A percentile compares a stretch with the other conserved stretches of the same genome.
Conservation (phyloP, 495 filamentous ascomycete species). For the Penicillium ucsense region DNA sequence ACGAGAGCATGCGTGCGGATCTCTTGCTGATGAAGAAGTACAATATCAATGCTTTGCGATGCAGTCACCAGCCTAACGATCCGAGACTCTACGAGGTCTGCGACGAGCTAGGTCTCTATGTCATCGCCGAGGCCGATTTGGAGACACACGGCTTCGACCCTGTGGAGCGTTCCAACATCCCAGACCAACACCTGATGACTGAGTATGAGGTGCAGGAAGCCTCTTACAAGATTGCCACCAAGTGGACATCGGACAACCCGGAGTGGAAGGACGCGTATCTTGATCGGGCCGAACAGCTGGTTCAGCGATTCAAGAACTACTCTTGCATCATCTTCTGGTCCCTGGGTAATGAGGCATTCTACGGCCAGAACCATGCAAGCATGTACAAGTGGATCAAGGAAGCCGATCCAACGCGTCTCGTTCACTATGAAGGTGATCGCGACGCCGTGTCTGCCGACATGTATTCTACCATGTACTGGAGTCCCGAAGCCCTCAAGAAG, state of each 20-base stretch:
- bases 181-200: constrained; percentile 28
- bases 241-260: constrained; percentile 53
- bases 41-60: constrained; percentile 57
- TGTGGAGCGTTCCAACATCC: constrained; percentile 34
- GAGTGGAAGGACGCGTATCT: constrained; percentile 55
- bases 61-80: constrained; percentile 53
- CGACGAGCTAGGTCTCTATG: constrained; percentile 58
- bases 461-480: constrained; percentile 57
- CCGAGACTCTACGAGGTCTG: constrained; percentile 47
- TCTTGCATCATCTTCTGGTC: constrained; percentile 60
- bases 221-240: constrained; percentile 37
- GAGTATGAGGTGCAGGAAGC: constrained; percentile 46
- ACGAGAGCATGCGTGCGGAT: constrained; percentile 45
- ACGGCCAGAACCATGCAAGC: constrained; percentile 50
- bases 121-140: constrained; percentile 63
- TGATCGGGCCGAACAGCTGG: constrained; percentile 52
- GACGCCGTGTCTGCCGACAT: constrained; percentile 51
- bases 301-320: constrained; percentile 56
- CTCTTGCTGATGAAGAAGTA: constrained; percentile 56
- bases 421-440: constrained; percentile 59
- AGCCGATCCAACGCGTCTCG: constrained; percentile 44
- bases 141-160: constrained; percentile 56
- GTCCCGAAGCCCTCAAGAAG: constrained; percentile 38
- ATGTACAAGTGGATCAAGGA: constrained; percentile 57
- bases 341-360: constrained; percentile 60